These are phyloP conservation scores for Xylariaceae sp. DNA, from an alignment of 2,329 filamentous ascomycete species.

Conservation along the genomic window DNA sequence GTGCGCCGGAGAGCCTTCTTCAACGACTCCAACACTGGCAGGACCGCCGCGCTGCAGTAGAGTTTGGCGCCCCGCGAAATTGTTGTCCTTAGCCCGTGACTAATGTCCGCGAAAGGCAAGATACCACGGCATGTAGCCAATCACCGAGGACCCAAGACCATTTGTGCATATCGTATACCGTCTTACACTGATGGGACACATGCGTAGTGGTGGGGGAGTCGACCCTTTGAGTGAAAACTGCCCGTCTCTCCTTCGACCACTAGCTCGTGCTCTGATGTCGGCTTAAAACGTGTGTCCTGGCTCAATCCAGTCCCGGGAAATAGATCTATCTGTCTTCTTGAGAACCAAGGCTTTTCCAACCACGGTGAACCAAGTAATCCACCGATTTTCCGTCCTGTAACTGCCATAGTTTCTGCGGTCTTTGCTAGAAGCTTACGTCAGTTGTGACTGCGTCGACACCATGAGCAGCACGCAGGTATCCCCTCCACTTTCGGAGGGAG, in stretches of 20 bases:
- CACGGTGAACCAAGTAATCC: no score
- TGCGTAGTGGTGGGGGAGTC: slow-evolving; percentile 5
- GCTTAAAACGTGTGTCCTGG: no score
- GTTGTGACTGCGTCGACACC: neutral
- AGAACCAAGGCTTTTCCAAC: no score
- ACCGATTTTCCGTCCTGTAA: no score
- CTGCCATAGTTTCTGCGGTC: no score
- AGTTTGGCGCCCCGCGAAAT: slow-evolving; percentile 4
- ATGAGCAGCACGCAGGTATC: slow-evolving; percentile 7
- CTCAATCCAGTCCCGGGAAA: no score
- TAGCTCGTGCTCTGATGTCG: no score
- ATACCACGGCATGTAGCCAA: neutral
- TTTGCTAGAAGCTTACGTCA: no score
- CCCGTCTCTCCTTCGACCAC: neutral
- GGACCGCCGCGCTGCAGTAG: neutral
- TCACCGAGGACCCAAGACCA: neutral
- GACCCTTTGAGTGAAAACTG: neutral
- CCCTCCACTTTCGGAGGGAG: slow-evolving; percentile 52
- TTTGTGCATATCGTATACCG: slow-evolving; percentile 3
- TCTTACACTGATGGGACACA: neutral
- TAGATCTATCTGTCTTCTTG: no score
- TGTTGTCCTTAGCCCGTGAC: slow-evolving; percentile 4
- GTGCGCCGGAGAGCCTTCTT: slow-evolving; percentile 9
- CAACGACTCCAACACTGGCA: slow-evolving; percentile 4
- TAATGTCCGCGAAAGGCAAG: neutral